phyloP scores from a whole-genome alignment of 192 early-diverging fungal genomes.

The Coemansia sp. region DNA sequence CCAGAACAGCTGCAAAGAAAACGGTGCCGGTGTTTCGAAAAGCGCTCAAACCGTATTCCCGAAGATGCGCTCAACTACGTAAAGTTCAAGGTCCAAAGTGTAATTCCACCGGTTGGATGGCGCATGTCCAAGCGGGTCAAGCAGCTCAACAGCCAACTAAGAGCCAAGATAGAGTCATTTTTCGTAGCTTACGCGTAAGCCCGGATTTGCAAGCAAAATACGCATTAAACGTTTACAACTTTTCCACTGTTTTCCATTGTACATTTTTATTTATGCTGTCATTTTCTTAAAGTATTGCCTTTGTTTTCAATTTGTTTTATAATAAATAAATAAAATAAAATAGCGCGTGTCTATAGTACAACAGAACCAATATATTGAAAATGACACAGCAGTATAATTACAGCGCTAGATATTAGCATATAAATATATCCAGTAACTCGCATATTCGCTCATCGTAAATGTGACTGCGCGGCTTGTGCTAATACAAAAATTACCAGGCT shows the following conservation, averaged over 20 bases:
- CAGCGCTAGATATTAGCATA: neutral
- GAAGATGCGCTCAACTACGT: conserved; percentile 17
- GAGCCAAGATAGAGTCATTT: conserved; percentile 32
- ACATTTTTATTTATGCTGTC: neutral
- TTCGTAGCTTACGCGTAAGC: conserved; percentile 18
- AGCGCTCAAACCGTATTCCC: conserved; percentile 8
- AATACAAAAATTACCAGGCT: neutral
- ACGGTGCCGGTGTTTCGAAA: conserved; percentile 31
- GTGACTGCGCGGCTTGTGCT: neutral
- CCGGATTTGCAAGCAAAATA: neutral
- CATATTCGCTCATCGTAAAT: neutral
- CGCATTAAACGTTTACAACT: neutral
- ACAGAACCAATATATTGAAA: neutral
- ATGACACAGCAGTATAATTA: neutral
- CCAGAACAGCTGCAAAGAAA: conserved; percentile 39
- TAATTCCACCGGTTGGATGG: conserved; percentile 16
- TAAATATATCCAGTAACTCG: conserved; percentile 5
- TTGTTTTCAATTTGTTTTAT: conserved; percentile 5
- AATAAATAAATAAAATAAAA: neutral
- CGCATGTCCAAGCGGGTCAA: conserved; percentile 22
- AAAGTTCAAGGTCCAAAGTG: conserved; percentile 19
- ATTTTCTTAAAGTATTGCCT: conserved; percentile 3
- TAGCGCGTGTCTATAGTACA: neutral
- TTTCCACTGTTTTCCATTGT: neutral
- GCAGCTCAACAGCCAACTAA: conserved; percentile 20